Evolutionary conservation across 1,284 basidiomycete genomes (phyloP), one percentile per base, ranked within the genome.

Genomic region (Ustanciosporium gigantosporum): DNA sequence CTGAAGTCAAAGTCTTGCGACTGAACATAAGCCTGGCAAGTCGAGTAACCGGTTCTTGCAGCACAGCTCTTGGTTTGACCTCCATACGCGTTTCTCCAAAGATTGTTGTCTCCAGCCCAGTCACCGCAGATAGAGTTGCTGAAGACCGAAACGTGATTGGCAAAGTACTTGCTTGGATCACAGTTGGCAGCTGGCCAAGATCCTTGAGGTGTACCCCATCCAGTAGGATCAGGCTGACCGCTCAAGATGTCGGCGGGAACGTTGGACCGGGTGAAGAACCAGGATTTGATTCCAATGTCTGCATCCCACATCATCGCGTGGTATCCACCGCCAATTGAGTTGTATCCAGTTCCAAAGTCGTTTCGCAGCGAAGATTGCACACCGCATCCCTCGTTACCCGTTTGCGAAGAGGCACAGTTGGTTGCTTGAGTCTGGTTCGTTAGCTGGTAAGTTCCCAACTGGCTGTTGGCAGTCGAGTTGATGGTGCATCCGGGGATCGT

Each of bases 351-450:
- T 0, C 85, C 85, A 57, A 82, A 85, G 16, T 74, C 85, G 41
- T 78, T 79, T 0, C 73, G 43, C 32, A 81, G 34, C 58, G 72
- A 29, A 58, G 83, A 62, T 20, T 79, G 68, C 11, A 88, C 86
- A 11, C 85, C 84, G 59, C 88, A 89, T 0, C 86, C 86, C 0
- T 83, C 76, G 66, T 88, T 88, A 66, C 59, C 79, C 66, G 84
- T 83, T 22, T 79, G 67, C 15, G 81, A 80, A 4, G 81, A 79
- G 51, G 86, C 81, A 68, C 88, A 90, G 64, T 86, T 79, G 23
- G 78, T 81, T 3, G 71, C 70, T 78, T 80, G 43, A 9, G 51
- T 52, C 16, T 53, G 21, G 49, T 64, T 65, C 15, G 35, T 25
- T 19, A 60, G 43, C 16, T 46, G 46, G 25, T 52, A 64, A 4